Conservation (phyloP, 2,329 filamentous ascomycete genomes). For the Blastomyces silverae region DNA sequence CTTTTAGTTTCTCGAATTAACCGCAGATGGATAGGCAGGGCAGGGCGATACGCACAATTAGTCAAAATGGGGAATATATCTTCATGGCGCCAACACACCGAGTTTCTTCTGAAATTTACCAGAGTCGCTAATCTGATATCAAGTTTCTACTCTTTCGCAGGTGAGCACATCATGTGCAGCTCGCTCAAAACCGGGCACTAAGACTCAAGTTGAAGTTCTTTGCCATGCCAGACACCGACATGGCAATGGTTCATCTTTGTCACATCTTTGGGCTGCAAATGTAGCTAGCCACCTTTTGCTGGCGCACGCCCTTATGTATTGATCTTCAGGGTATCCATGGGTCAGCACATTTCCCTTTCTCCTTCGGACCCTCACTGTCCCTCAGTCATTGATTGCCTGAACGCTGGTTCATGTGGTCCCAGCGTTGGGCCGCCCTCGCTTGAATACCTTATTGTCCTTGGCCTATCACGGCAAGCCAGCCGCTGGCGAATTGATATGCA, state of each 20-base stretch:
- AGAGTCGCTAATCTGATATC: background rate
- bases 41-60: background rate
- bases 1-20: background rate
- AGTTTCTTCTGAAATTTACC: background rate
- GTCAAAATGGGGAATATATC: background rate
- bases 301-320: background rate
- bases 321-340: background rate
- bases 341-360: background rate
- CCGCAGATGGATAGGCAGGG: background rate
- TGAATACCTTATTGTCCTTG: background rate
- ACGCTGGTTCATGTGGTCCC: background rate
- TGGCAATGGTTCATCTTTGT: background rate
- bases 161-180: background rate
- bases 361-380: background rate
- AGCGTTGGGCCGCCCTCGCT: background rate
- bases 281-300: background rate
- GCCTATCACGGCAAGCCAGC: background rate
- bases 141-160: background rate
- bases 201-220: background rate
- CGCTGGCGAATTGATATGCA: background rate
- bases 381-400: background rate
- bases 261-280: background rate
- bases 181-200: background rate
- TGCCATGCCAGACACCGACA: background rate
- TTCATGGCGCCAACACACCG: background rate